A percentile compares a stretch with the other conserved stretches of the same genome.
Evolutionary conservation across 306 rosid species (phyloP).

Genomic region (Senna tora): DNA sequence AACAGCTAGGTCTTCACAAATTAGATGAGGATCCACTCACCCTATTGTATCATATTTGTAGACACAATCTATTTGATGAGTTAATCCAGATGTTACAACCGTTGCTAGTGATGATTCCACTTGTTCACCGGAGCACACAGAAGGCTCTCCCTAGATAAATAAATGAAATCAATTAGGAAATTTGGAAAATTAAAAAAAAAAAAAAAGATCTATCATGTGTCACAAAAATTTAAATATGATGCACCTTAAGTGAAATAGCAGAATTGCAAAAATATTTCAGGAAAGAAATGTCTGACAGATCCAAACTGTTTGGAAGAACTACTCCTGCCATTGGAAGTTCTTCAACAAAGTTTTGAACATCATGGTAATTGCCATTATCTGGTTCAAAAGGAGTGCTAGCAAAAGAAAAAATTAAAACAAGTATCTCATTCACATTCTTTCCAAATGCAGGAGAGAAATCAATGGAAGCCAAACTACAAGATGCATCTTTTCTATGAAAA

Average conservation of each 20-base stretch:
- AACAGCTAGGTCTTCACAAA: not conserved
- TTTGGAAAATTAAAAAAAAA: not conserved
- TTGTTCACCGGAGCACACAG: constrained; percentile 18
- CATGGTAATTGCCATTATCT: not conserved
- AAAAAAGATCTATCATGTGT: not conserved
- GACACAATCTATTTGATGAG: not conserved
- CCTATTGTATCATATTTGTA: constrained; percentile 18
- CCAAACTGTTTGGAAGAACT: constrained; percentile 15
- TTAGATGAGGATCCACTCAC: constrained; percentile 22
- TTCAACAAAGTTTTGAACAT: not conserved
- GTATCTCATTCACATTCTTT: constrained; percentile 24
- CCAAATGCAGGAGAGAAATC: constrained; percentile 16
- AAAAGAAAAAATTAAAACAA: not conserved
- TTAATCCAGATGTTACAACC: constrained; percentile 1
- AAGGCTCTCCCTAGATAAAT: constrained; percentile 21
- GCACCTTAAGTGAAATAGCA: not conserved
- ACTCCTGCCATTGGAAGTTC: constrained; percentile 1
- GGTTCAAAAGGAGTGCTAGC: constrained; percentile 14
- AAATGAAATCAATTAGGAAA: constrained; percentile 11
- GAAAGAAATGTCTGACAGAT: constrained; percentile 25
- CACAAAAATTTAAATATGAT: not conserved
- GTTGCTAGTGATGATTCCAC: constrained; percentile 27
- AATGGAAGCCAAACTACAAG: constrained; percentile 16
- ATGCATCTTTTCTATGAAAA: constrained; percentile 8
- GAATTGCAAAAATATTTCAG: constrained; percentile 20